Evolutionary conservation across 192 early-diverging fungal species (phyloP).

Genomic region (Obelidium mucronatum): DNA sequence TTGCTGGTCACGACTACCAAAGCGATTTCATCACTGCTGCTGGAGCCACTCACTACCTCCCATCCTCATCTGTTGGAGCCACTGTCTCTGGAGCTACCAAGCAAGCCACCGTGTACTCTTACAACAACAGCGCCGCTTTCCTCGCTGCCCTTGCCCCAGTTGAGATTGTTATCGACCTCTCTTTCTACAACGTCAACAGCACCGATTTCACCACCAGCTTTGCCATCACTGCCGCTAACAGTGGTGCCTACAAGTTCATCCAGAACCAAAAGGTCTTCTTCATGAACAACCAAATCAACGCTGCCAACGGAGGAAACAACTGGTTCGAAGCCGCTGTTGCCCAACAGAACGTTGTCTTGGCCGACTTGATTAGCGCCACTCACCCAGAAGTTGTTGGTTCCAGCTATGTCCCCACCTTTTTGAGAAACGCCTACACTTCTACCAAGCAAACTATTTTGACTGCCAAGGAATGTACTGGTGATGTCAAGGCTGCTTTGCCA

Average conservation of each 20-base stretch:
- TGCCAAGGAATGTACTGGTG: slow-evolving; percentile 28
- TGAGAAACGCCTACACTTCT: slow-evolving; percentile 37
- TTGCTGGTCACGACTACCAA: slow-evolving; percentile 53
- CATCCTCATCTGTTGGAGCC: not conserved
- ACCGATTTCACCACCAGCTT: slow-evolving; percentile 33
- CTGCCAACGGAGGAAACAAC: slow-evolving; percentile 30
- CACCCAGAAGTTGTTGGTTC: slow-evolving; percentile 26
- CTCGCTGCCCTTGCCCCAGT: slow-evolving; percentile 32
- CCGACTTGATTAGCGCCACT: slow-evolving; percentile 35
- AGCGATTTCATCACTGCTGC: slow-evolving; percentile 54
- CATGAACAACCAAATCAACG: slow-evolving; percentile 22
- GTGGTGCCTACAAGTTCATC: slow-evolving; percentile 39
- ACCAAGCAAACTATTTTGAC: slow-evolving; percentile 9
- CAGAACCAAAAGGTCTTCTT: slow-evolving; percentile 40
- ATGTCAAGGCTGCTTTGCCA: slow-evolving; percentile 4
- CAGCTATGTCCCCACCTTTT: slow-evolving; percentile 35
- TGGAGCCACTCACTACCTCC: slow-evolving; percentile 21
- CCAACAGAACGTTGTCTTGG: slow-evolving; percentile 38
- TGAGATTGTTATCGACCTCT: slow-evolving; percentile 45
- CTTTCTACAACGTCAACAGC: slow-evolving; percentile 26
- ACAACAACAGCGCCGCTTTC: slow-evolving; percentile 32
- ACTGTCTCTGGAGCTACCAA: not conserved
- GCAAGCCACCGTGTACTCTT: slow-evolving; percentile 28
- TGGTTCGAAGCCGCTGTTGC: slow-evolving; percentile 43
- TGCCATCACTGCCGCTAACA: slow-evolving; percentile 21